Evolutionary conservation across 106 monocot species (phyloP).

Genomic region (Agapanthus africanus): DNA sequence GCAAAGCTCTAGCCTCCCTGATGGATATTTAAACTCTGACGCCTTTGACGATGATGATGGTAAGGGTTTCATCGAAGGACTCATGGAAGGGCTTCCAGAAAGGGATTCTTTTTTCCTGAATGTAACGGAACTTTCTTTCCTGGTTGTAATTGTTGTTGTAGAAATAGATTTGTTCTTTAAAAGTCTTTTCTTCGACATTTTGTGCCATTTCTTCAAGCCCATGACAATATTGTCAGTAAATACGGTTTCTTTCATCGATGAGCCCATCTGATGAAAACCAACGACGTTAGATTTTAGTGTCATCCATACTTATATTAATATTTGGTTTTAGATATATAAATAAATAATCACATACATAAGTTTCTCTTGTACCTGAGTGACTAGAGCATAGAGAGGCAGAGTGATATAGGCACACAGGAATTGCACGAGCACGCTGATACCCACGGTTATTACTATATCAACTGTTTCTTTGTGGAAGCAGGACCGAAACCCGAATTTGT

Average conservation of each 20-base stretch:
- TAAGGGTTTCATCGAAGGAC: neutral
- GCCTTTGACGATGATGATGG: neutral
- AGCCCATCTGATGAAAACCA: constrained; percentile 35
- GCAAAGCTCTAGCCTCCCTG: constrained; percentile 3
- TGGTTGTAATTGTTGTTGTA: neutral
- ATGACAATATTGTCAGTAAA: constrained; percentile 26
- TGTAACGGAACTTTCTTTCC: neutral
- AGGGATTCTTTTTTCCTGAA: neutral
- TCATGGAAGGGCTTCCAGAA: neutral
- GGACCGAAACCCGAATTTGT: constrained; percentile 40
- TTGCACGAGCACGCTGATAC: constrained; percentile 26
- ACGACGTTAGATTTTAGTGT: neutral
- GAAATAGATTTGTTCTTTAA: constrained; percentile 1
- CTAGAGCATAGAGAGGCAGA: constrained; percentile 48
- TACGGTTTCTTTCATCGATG: constrained; percentile 34
- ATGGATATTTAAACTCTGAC: constrained; percentile 5
- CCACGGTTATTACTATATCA: constrained; percentile 26
- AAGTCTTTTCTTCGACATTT: constrained; percentile 20
- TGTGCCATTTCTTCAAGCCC: constrained; percentile 33
- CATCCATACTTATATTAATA: neutral
- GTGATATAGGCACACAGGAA: constrained; percentile 43
- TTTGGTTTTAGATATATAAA: neutral
- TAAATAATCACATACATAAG: neutral
- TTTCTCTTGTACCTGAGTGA: constrained; percentile 27
- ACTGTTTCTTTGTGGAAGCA: constrained; percentile 32